Conservation (phyloP, 768 basidiomycete species). For the Podaxis rugospora region DNA sequence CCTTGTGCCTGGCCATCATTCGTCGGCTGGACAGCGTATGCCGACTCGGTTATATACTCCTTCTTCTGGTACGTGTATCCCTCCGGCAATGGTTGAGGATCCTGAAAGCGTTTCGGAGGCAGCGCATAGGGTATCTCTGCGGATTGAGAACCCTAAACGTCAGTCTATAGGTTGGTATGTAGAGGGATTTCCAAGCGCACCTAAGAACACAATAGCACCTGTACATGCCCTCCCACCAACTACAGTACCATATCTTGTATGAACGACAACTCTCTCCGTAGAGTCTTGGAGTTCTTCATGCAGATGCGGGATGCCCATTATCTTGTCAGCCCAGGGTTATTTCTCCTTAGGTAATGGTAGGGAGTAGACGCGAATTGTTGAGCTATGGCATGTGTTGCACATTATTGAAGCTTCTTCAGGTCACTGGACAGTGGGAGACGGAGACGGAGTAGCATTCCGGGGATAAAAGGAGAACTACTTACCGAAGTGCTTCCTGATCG, state of each 20-base stretch:
- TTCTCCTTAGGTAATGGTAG: not conserved
- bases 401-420: not conserved
- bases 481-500: not conserved
- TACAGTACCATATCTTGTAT: conserved; percentile 53
- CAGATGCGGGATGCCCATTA: conserved; percentile 32
- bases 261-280: conserved; percentile 37
- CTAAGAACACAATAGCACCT: conserved; percentile 61
- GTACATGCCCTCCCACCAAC: conserved; percentile 58
- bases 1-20: conserved; percentile 64
- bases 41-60: conserved; percentile 56
- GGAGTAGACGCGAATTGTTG: not conserved
- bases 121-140: conserved; percentile 73
- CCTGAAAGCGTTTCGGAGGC: conserved; percentile 59
- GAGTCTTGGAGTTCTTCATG: conserved; percentile 49
- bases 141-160: not conserved
- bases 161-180: not conserved
- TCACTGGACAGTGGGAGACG: not conserved
- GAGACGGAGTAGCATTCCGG: not conserved
- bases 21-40: conserved; percentile 58
- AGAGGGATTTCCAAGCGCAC: conserved; percentile 27
- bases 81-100: conserved; percentile 52
- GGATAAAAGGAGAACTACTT: not conserved
- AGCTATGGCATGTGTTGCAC: not conserved
- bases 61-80: conserved; percentile 53
- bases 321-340: not conserved